These are phyloP conservation scores for Stevia rebaudiana DNA, from an alignment of 140 eudicot genomes.

Conservation along the genomic window DNA sequence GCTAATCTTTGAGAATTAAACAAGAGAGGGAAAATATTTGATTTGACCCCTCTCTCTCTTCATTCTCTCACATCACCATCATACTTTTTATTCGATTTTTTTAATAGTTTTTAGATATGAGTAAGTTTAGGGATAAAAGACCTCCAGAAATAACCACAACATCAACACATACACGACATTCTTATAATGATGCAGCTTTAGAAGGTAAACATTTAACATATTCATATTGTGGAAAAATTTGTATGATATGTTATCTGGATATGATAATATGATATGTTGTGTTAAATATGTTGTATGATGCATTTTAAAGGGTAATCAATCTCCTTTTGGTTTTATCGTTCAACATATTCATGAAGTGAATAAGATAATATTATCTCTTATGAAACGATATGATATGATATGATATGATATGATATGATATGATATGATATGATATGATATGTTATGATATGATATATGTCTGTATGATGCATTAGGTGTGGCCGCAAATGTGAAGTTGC, in stretches of 20 bases:
- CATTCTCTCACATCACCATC: constrained; percentile 19
- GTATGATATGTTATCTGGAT: too few relatives aligned
- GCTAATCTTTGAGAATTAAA: constrained; percentile 32
- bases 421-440: background rate
- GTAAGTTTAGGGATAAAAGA: constrained; percentile 36
- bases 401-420: background rate
- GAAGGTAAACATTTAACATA: constrained; percentile 41
- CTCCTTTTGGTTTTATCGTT: background rate
- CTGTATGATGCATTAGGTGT: constrained; percentile 45
- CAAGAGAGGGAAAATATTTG: constrained; percentile 18
- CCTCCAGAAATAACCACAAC: constrained; percentile 49
- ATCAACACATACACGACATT: constrained; percentile 22
- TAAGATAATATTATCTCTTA: too few relatives aligned
- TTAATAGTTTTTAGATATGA: constrained; percentile 16
- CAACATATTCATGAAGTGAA: background rate
- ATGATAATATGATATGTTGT: too few relatives aligned
- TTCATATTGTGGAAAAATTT: background rate
- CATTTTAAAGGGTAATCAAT: constrained; percentile 52
- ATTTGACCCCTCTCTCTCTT: constrained; percentile 12
- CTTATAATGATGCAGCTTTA: constrained; percentile 61
- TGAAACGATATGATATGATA: background rate
- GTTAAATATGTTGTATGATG: too few relatives aligned
- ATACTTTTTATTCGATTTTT: background rate
- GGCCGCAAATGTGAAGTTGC: constrained; percentile 69
- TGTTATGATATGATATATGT: background rate